Evolutionary conservation across 176 grass and related monocot species (phyloP).

Genomic region (Musa troglodytarum): DNA sequence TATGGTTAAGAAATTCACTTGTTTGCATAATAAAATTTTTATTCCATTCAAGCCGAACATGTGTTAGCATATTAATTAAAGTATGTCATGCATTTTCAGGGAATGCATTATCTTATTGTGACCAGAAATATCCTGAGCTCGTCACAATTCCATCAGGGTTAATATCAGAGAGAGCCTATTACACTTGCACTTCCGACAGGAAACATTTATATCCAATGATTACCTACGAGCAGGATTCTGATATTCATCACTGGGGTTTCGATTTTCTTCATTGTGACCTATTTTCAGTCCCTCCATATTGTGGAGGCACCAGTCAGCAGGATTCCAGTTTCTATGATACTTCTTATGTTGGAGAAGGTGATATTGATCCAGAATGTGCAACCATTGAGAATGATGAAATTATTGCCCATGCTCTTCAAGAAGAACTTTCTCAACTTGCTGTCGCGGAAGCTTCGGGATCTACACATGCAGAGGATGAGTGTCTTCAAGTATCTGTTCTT

Average conservation of each 20-base stretch:
- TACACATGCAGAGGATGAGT: conserved; percentile 53
- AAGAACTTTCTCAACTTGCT: conserved; percentile 32
- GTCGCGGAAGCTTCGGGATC: conserved; percentile 42
- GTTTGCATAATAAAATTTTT: too few species aligned
- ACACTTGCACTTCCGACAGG: conserved; percentile 22
- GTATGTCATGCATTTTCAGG: conserved; percentile 1
- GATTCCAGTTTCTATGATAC: conserved; percentile 42
- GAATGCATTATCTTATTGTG: not conserved
- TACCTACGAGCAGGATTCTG: conserved; percentile 67
- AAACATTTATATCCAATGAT: conserved; percentile 35
- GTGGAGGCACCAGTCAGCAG: conserved; percentile 37
- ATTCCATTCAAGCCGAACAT: not conserved
- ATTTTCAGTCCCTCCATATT: conserved; percentile 46
- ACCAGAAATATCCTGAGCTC: not conserved
- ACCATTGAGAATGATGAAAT: conserved; percentile 12
- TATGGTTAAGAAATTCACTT: not conserved
- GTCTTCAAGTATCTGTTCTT: conserved; percentile 50
- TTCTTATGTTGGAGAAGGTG: conserved; percentile 59
- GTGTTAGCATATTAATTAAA: not conserved
- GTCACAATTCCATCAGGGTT: not conserved
- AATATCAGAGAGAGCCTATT: conserved; percentile 12
- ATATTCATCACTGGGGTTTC: conserved; percentile 55
- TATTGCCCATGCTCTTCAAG: conserved; percentile 20
- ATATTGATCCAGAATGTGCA: conserved; percentile 14
- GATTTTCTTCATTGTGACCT: conserved; percentile 51